Conservation (phyloP, 495 filamentous ascomycete species). For the Parmelia sp. region DNA sequence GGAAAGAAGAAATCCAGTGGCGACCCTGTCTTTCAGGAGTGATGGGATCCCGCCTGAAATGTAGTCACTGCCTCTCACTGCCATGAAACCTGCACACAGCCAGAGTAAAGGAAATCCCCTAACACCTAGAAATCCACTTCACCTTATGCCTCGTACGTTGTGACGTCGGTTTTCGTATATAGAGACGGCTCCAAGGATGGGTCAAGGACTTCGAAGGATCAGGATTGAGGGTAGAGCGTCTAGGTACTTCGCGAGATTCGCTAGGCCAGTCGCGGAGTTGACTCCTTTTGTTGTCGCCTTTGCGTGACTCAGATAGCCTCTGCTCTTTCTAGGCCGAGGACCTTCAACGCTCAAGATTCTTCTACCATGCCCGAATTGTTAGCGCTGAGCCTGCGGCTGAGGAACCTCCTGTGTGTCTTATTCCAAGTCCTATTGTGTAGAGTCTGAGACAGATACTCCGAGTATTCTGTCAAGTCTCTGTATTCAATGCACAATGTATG, state of each 20-base stretch:
- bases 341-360: background rate
- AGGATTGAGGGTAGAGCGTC: background rate
- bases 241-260: background rate
- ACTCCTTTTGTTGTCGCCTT: background rate
- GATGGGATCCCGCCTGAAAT: background rate
- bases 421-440: background rate
- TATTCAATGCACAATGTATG: background rate
- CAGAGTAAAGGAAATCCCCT: background rate
- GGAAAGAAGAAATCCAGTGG: background rate
- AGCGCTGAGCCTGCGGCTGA: background rate
- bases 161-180: background rate
- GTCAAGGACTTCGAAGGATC: background rate
- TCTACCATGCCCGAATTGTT: background rate
- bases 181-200: background rate
- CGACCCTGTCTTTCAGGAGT: background rate
- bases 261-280: background rate
- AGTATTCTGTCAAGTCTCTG: background rate
- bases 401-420: background rate
- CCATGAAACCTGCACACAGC: slow-evolving; percentile 9
- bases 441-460: background rate
- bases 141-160: background rate
- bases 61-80: background rate
- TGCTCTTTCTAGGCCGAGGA: background rate
- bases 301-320: background rate
- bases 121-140: background rate